Conservation (phyloP, 129 eudicot genomes). For the Centella asiatica region DNA sequence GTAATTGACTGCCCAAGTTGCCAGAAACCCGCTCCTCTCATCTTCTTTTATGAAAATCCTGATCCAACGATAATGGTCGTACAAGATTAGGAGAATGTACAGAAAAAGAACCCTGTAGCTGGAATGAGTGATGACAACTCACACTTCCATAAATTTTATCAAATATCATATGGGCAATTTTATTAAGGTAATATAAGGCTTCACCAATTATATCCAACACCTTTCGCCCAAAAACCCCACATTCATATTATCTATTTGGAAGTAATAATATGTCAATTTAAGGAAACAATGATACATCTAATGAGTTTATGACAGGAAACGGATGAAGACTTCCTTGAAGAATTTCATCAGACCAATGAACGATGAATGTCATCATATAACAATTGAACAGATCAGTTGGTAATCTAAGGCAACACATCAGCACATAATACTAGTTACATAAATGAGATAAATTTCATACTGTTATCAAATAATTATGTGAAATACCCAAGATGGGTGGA, state of each 20-base stretch:
- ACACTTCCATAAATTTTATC: not conserved
- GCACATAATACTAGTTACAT: not conserved
- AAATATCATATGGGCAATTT: not conserved
- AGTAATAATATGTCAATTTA: not conserved
- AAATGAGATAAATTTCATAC: not conserved
- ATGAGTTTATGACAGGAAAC: not conserved
- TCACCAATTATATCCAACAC: not conserved
- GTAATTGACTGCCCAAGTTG: slow-evolving; percentile 89
- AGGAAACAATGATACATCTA: not conserved
- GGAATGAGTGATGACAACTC: not conserved
- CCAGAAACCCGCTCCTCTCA: slow-evolving; percentile 97
- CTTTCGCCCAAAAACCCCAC: not conserved
- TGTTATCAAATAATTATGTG: not conserved
- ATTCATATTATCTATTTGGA: not conserved
- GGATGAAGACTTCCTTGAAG: not conserved
- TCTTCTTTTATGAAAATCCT: slow-evolving; percentile 20
- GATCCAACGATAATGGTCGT: not conserved
- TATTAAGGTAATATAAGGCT: not conserved
- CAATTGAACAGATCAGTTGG: not conserved
- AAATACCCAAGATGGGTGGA: no score
- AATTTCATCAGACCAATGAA: not conserved
- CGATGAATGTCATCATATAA: not conserved
- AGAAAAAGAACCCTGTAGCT: not conserved
- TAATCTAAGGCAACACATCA: not conserved
- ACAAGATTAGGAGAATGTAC: not conserved